Percentiles rank a stretch among this genome's conserved stretches.
Conservation (phyloP, 106 monocot genomes). For the Dendrobium catenatum region DNA sequence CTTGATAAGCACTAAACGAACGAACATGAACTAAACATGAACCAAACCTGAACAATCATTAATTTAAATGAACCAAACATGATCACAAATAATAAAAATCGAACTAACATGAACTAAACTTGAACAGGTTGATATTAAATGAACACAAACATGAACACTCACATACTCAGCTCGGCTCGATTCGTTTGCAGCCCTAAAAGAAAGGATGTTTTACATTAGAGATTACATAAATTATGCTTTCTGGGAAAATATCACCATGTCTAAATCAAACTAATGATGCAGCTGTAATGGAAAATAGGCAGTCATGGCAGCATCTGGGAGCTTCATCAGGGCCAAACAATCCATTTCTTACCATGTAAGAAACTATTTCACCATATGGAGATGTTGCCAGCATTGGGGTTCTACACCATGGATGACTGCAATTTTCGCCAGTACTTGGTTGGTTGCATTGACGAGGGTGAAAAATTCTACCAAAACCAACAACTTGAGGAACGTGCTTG, state of each 20-base stretch:
- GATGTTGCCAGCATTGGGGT: conserved; percentile 77
- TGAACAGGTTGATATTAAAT: too few species aligned
- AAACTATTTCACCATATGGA: conserved; percentile 62
- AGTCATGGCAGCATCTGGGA: conserved; percentile 87
- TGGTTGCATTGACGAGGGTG: conserved; percentile 69
- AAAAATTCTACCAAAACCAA: conserved; percentile 66
- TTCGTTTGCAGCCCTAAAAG: too few species aligned
- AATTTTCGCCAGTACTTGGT: conserved; percentile 48
- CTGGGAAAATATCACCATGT: conserved; percentile 81
- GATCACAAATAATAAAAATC: too few species aligned
- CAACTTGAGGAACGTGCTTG: conserved; percentile 63
- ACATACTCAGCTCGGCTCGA: too few species aligned
- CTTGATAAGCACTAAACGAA: too few species aligned
- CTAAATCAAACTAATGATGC: conserved; percentile 69
- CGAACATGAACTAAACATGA: too few species aligned
- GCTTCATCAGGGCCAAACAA: conserved; percentile 72
- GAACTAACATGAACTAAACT: too few species aligned
- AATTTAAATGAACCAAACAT: too few species aligned
- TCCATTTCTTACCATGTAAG: conserved; percentile 53
- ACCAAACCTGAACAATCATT: too few species aligned
- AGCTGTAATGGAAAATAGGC: conserved; percentile 61
- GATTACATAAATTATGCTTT: conserved; percentile 62
- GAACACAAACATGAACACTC: too few species aligned
- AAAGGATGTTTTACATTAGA: conserved; percentile 32
- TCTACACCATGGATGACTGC: conserved; percentile 79